phyloP scores from a whole-genome alignment of 2,329 filamentous ascomycete genomes.

The Colletotrichum sp. region DNA sequence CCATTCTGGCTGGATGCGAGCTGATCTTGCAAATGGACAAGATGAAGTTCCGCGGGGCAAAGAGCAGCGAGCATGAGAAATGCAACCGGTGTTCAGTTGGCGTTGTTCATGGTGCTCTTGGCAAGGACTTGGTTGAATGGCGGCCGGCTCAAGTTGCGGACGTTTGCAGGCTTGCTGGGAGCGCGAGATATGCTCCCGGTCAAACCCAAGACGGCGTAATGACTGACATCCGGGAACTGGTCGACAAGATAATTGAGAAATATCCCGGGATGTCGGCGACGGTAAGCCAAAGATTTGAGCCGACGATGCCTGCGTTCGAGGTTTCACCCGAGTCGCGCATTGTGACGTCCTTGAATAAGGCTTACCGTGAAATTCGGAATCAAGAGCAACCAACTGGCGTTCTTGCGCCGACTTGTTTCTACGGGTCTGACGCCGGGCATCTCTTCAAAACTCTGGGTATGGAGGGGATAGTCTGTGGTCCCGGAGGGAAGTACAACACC shows the following conservation, averaged over 20 bases:
- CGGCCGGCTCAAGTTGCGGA: conserved; percentile 28
- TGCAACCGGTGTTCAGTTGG: conserved; percentile 31
- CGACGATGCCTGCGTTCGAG: conserved; percentile 31
- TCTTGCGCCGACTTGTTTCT: conserved; percentile 28
- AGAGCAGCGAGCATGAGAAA: conserved; percentile 24
- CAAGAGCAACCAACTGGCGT: conserved; percentile 19
- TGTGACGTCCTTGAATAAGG: conserved; percentile 26
- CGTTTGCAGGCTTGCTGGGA: conserved; percentile 26
- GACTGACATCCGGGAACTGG: conserved; percentile 21
- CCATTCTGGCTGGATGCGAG: conserved; percentile 28
- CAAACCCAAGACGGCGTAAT: conserved; percentile 29
- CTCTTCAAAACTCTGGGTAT: conserved; percentile 29
- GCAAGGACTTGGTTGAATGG: conserved; percentile 28
- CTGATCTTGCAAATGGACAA: conserved; percentile 25
- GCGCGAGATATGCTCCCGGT: conserved; percentile 29
- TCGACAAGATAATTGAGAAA: conserved; percentile 16
- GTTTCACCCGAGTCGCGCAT: conserved; percentile 18
- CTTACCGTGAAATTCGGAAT: conserved; percentile 22
- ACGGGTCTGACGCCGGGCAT: conserved; percentile 29
- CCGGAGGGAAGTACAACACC: conserved; percentile 30
- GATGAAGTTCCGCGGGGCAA: conserved; percentile 25
- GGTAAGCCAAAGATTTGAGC: conserved; percentile 25
- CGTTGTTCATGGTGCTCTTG: conserved; percentile 28
- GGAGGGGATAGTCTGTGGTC: conserved; percentile 30
- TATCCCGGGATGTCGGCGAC: conserved; percentile 27